Base-by-base conservation (phyloP, 768 basidiomycete genomes). In the Amanita inopinata region DNA sequence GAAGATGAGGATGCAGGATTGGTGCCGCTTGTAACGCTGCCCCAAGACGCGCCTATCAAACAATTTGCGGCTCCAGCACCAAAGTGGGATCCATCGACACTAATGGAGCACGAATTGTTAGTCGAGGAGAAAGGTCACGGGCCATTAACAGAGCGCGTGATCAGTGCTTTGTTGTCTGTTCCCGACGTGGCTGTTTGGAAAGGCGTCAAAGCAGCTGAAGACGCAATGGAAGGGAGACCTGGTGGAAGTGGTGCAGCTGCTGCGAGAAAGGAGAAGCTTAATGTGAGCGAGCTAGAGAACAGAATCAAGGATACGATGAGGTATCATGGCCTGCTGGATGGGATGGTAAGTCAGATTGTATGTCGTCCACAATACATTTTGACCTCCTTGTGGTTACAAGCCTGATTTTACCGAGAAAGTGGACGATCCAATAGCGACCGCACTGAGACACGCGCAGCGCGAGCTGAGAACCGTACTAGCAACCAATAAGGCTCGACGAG, bases 351-450 rank as follows among this genome's bases (percentile, higher is more conserved):
- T 73, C 1, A 38, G 43, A 7, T 30, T 17, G 7, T 30, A 15
- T 19, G 12, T 17, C 30, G 34, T 14, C 25, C 9, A 18, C 18
- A 35, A 12, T 34, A 32, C 24, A 40, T 43, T 17, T 32, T 46
- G 10, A 39, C 33, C 19, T 44, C 4, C 20, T 20, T 18, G 27
- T 19, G 39, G 33, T 50, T 48, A 11, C 43, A 35, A 86, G 83
- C 82, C 83, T 35, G 78, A 88, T 57, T 88, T 75, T 53, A 66
- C 76, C 17, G 71, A 78, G 33, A 78, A 83, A 47, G 83, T 92
- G 27, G 94, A 98, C 56, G 96, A 99, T 60, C 92, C 93, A 23
- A 87, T 99, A 37, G 83, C 92, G 5, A 80, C 86, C 1, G 84
- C 89, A 1, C 74, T 99, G 1, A 83, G 94, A 2, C 81, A 88